A percentile compares a stretch with the other conserved stretches of the same genome.
These are phyloP conservation scores for Russula compacta DNA, from an alignment of 768 basidiomycete genomes.

Conservation along the genomic window DNA sequence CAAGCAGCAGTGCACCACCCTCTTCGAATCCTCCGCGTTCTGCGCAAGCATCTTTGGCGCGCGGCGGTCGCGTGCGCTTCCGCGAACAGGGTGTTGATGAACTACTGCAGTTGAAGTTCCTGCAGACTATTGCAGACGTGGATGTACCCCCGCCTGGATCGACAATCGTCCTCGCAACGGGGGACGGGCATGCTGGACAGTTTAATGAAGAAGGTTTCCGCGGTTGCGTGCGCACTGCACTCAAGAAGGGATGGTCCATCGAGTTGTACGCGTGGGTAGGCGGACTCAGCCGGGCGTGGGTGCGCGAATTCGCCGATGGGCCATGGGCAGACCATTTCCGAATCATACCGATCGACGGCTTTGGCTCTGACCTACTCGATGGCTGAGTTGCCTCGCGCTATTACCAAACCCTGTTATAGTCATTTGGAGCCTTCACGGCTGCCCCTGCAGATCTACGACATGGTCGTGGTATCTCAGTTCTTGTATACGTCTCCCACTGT, in stretches of 20 bases:
- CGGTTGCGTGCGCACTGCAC: conserved; percentile 75
- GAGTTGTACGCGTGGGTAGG: conserved; percentile 91
- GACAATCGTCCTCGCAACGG: conserved; percentile 87
- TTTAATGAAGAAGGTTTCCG: conserved; percentile 92
- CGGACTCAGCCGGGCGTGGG: conserved; percentile 72
- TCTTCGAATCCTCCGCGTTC: conserved; percentile 13
- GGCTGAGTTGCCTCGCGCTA: conserved; percentile 16
- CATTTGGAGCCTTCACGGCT: neutral
- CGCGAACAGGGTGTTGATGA: conserved; percentile 95
- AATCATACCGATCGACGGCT: conserved; percentile 31
- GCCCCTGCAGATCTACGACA: neutral
- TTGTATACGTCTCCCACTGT: neutral
- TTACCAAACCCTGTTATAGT: neutral
- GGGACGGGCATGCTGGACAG: conserved; percentile 87
- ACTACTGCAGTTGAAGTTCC: conserved; percentile 83
- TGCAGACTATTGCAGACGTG: conserved; percentile 70
- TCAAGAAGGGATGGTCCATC: conserved; percentile 89
- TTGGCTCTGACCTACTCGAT: conserved; percentile 32
- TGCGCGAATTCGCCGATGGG: conserved; percentile 51
- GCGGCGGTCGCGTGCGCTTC: conserved; percentile 43
- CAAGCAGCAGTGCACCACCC: conserved; percentile 18
- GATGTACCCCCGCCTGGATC: conserved; percentile 55
- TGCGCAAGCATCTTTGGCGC: conserved; percentile 19
- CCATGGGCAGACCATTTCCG: conserved; percentile 24
- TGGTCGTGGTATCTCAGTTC: neutral